Percentiles rank a stretch among this genome's conserved stretches.
phyloP scores from a whole-genome alignment of 225 moss, liverwort and hornwort genomes.

The Bryum argenteum region DNA sequence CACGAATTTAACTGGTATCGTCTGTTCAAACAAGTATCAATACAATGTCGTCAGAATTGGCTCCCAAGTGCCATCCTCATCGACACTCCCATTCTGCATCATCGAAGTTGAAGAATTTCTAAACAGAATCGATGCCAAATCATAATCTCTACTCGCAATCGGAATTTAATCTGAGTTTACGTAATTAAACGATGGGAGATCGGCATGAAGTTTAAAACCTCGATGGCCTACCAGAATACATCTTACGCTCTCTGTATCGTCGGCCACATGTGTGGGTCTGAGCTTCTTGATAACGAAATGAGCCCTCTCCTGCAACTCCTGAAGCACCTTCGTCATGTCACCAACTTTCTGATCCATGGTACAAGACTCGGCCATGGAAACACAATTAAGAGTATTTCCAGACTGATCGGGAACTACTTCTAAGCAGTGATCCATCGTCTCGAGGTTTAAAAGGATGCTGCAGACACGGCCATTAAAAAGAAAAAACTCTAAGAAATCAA shows the following conservation, averaged over 20 bases:
- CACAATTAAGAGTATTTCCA: no score
- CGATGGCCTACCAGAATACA: constrained; percentile 20
- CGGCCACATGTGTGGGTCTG: constrained; percentile 26
- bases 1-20: constrained; percentile 17
- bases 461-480: no score
- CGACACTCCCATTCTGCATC: background rate
- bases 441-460: no score
- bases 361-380: background rate
- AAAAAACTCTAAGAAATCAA: no score
- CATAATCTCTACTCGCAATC: no score
- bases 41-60: background rate
- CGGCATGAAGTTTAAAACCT: background rate
- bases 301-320: background rate
- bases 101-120: background rate
- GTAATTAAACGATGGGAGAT: no score
- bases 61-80: background rate
- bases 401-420: no score
- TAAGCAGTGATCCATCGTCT: no score
- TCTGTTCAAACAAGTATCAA: background rate
- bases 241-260: background rate
- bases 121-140: no score
- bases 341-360: background rate
- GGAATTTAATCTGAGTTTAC: no score
- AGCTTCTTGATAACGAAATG: constrained; percentile 31
- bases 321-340: constrained; percentile 7